Conservation (phyloP, 108 stramenopile species). For the Bacterosira constricta region DNA sequence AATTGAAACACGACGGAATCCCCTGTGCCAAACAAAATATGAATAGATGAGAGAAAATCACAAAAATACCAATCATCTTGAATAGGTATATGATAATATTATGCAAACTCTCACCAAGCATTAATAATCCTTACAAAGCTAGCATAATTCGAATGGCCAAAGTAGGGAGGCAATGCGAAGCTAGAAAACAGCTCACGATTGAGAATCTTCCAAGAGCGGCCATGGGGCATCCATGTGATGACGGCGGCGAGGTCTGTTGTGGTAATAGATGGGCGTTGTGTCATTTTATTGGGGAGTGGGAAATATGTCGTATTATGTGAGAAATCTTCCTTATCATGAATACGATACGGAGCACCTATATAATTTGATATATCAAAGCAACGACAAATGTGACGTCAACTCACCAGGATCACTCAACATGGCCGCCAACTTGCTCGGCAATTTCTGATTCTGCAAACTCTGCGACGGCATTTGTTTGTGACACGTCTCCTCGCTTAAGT, state of each 20-base stretch:
- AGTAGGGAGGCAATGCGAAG: slow-evolving; percentile 65
- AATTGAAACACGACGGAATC: slow-evolving; percentile 60
- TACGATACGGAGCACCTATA: too few species aligned
- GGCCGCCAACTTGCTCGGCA: slow-evolving; percentile 12
- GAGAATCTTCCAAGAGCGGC: slow-evolving; percentile 69
- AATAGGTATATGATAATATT: too few species aligned
- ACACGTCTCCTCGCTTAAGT: too few species aligned
- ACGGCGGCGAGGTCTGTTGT: slow-evolving; percentile 38
- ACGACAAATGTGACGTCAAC: not conserved
- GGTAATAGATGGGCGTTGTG: too few species aligned
- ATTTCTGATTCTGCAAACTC: slow-evolving; percentile 17
- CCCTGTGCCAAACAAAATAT: too few species aligned
- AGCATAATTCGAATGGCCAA: slow-evolving; percentile 69
- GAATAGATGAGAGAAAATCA: too few species aligned
- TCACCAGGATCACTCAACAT: slow-evolving; percentile 21
- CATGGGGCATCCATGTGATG: slow-evolving; percentile 75
- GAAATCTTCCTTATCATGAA: too few species aligned
- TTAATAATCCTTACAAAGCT: slow-evolving; percentile 72
- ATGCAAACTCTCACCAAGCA: slow-evolving; percentile 60
- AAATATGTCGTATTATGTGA: too few species aligned
- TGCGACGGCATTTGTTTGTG: too few species aligned
- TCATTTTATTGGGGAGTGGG: too few species aligned
- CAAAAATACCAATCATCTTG: too few species aligned
- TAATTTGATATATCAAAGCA: too few species aligned
- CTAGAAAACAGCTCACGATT: slow-evolving; percentile 62